These are phyloP conservation scores for Fusarium liriodendri DNA, from an alignment of 2,329 filamentous ascomycete species.

Conservation along the genomic window DNA sequence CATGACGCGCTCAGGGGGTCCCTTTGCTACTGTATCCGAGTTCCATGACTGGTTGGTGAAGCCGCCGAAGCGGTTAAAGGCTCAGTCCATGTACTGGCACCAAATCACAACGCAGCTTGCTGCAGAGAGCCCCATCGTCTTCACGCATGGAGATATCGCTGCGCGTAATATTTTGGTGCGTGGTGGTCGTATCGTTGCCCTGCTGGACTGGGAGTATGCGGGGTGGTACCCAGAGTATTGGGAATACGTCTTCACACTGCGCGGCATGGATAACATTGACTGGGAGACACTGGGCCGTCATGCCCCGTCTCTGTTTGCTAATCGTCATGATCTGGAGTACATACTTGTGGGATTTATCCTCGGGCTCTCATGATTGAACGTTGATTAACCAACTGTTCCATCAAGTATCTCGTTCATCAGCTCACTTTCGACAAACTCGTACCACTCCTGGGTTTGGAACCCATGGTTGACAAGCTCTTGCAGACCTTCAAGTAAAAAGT, in stretches of 20 bases:
- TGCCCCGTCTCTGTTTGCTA: constrained; percentile 9
- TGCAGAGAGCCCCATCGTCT: constrained; percentile 27
- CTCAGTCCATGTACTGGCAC: constrained; percentile 35
- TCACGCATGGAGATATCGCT: constrained; percentile 24
- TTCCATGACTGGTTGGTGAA: constrained; percentile 42
- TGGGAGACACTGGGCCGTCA: constrained; percentile 19
- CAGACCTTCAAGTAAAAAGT: too few relatives aligned
- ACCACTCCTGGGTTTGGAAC: too few relatives aligned
- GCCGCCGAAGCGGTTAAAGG: constrained; percentile 21
- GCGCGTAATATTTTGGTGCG: constrained; percentile 26
- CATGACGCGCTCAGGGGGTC: constrained; percentile 36
- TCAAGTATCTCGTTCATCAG: too few relatives aligned
- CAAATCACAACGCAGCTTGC: constrained; percentile 39
- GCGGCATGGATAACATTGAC: constrained; percentile 27
- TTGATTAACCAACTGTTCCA: too few relatives aligned
- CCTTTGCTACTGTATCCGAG: constrained; percentile 27
- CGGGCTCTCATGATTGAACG: neutral
- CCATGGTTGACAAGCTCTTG: too few relatives aligned
- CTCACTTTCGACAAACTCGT: too few relatives aligned
- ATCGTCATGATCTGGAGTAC: constrained; percentile 25
- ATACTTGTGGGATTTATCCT: constrained; percentile 17
- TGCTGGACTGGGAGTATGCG: constrained; percentile 24
- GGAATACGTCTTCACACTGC: constrained; percentile 23
- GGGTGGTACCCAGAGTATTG: constrained; percentile 26
- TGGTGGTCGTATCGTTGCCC: constrained; percentile 8